phyloP scores from a whole-genome alignment of 2,329 filamentous ascomycete species.

The Diaporthe amygdali region DNA sequence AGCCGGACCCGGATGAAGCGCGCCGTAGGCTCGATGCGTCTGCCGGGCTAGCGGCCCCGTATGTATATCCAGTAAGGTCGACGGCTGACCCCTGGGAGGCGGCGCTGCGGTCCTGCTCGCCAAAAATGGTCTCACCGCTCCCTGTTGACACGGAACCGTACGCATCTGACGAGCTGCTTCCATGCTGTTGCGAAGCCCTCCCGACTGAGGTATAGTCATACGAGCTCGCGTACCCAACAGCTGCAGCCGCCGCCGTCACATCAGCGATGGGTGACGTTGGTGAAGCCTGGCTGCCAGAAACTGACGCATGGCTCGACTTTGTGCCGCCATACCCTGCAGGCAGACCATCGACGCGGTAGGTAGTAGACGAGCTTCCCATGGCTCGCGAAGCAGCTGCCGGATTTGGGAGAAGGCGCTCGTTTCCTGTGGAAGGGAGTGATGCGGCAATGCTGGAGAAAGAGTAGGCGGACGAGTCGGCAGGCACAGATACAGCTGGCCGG shows the following conservation, averaged over 20 bases:
- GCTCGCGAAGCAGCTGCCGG: conserved; percentile 36
- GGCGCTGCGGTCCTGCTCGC: conserved; percentile 33
- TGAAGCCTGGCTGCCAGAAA: conserved; percentile 28
- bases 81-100: conserved; percentile 33
- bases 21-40: conserved; percentile 22
- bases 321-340: conserved; percentile 16
- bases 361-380: conserved; percentile 30
- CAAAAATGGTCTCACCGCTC: conserved; percentile 31
- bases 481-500: conserved; percentile 35
- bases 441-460: conserved; percentile 48
- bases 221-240: conserved; percentile 18
- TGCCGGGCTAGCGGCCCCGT: conserved; percentile 29
- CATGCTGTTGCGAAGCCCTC: conserved; percentile 27
- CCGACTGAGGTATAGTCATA: conserved; percentile 25
- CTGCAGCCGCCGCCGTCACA: conserved; percentile 31
- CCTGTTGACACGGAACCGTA: conserved; percentile 21
- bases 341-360: conserved; percentile 36
- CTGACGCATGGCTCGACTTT: conserved; percentile 29
- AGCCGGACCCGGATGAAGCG: conserved; percentile 18
- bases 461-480: conserved; percentile 40
- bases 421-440: conserved; percentile 39
- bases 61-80: conserved; percentile 33
- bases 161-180: conserved; percentile 14
- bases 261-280: conserved; percentile 29
- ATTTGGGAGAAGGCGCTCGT: conserved; percentile 41